A percentile compares a stretch with the other conserved stretches of the same genome.
Evolutionary conservation across 83 land plant genomes (phyloP).

Genomic region (Diphasiastrum complanatum): DNA sequence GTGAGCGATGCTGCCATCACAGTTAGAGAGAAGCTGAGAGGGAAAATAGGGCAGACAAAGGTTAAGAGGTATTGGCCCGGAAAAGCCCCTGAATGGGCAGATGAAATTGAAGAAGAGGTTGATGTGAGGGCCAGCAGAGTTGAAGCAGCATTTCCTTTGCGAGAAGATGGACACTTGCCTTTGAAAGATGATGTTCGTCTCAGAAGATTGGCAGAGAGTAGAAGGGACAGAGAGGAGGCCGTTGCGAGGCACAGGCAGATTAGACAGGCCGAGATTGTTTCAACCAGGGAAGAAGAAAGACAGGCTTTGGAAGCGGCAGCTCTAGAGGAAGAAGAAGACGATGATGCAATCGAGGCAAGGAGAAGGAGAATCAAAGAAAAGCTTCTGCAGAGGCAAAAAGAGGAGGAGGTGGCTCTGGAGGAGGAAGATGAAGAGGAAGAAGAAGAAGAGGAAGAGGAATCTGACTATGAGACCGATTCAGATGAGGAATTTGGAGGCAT

Average conservation of each 20-base stretch:
- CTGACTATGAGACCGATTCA: conserved; percentile 8
- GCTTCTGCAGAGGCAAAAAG: conserved; percentile 9
- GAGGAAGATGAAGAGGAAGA: conserved; percentile 14
- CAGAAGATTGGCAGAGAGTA: conserved; percentile 3
- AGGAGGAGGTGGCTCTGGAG: conserved; percentile 9
- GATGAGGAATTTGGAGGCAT: conserved; percentile 10
- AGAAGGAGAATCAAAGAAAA: too few relatives aligned
- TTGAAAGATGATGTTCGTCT: conserved; percentile 4
- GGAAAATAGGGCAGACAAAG: conserved; percentile 14
- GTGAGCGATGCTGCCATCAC: conserved; percentile 14
- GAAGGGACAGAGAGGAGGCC: conserved; percentile 7
- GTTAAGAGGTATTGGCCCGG: conserved; percentile 14
- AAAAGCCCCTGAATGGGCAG: conserved; percentile 7
- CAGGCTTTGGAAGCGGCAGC: neutral
- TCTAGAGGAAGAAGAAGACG: conserved; percentile 6
- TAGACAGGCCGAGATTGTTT: conserved; percentile 12
- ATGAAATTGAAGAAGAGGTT: conserved; percentile 1
- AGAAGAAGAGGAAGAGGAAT: conserved; percentile 11
- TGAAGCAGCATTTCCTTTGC: neutral
- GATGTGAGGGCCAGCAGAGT: neutral
- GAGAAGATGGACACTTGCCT: neutral
- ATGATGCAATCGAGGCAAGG: conserved; percentile 10
- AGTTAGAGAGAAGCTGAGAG: conserved; percentile 11
- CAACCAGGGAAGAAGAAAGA: conserved; percentile 9
- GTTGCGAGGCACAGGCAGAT: conserved; percentile 16